Evolutionary conservation across 2,329 filamentous ascomycete genomes (phyloP).

Genomic region (Xylariales sp.): DNA sequence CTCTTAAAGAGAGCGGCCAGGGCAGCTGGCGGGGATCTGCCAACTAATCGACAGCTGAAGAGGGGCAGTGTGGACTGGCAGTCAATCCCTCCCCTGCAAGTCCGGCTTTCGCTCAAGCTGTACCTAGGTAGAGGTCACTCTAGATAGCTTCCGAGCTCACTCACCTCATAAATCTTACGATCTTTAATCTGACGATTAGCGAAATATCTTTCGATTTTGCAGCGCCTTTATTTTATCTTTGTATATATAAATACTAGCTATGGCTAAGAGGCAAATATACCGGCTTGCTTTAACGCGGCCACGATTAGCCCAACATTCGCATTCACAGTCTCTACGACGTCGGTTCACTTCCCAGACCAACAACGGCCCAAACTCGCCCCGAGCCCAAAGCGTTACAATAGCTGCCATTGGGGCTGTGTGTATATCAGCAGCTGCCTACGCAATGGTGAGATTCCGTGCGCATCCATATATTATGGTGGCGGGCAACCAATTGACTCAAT

Average conservation of each 20-base stretch:
- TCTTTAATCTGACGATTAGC: constrained; percentile 32
- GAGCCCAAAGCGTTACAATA: constrained; percentile 36
- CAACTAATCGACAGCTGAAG: constrained; percentile 16
- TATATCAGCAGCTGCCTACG: constrained; percentile 40
- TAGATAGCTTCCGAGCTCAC: constrained; percentile 11
- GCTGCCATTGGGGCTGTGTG: constrained; percentile 38
- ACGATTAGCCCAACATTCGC: constrained; percentile 35
- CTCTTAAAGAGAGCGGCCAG: no score
- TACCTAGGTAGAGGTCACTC: background rate
- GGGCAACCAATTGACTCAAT: constrained; percentile 40
- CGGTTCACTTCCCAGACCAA: constrained; percentile 40
- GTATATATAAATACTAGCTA: constrained; percentile 27
- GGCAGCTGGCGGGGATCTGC: no score
- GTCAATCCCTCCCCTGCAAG: background rate
- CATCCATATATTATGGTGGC: background rate
- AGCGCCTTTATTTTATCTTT: background rate
- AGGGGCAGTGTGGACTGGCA: constrained; percentile 23
- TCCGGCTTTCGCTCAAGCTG: constrained; percentile 19
- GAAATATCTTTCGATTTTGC: constrained; percentile 27
- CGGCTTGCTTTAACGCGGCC: constrained; percentile 42
- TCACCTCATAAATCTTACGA: constrained; percentile 37
- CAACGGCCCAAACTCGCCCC: constrained; percentile 37
- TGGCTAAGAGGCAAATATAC: constrained; percentile 45
- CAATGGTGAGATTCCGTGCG: constrained; percentile 41
- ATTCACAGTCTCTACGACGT: constrained; percentile 38